A percentile compares a stretch with the other conserved stretches of the same genome.
Evolutionary conservation across 306 rosid species (phyloP).

Genomic region (Astragalus glycyphyllos): DNA sequence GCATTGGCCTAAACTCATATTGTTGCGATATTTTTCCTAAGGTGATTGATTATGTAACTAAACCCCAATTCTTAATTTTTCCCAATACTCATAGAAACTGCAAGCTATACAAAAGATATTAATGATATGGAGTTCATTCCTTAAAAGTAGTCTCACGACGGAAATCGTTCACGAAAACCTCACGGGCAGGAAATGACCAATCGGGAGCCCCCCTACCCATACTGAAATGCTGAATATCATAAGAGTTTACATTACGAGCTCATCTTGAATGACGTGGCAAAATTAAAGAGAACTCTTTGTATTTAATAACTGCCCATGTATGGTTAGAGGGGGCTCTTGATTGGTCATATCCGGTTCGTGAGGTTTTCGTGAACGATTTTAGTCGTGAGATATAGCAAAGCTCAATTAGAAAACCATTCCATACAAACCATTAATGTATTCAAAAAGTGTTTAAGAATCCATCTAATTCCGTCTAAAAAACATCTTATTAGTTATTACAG

Average conservation of each 20-base stretch:
- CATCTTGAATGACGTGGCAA: no score
- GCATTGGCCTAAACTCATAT: conserved; percentile 26
- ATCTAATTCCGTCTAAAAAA: background rate
- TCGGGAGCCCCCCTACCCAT: no score
- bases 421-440: background rate
- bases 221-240: no score
- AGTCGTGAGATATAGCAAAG: no score
- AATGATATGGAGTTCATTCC: background rate
- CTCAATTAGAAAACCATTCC: background rate
- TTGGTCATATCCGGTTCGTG: no score
- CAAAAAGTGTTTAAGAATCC: background rate
- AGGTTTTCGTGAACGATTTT: no score
- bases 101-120: background rate
- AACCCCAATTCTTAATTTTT: conserved; percentile 16
- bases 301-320: no score
- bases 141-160: background rate
- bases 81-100: conserved; percentile 7
- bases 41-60: conserved; percentile 16
- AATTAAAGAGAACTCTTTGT: no score
- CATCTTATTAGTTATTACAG: background rate
- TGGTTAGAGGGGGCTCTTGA: no score
- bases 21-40: background rate
- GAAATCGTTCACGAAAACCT: no score
- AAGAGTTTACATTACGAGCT: no score
- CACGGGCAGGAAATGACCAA: no score